Conservation (phyloP, 257 asterid genomes). For the Nicotiana knightiana region DNA sequence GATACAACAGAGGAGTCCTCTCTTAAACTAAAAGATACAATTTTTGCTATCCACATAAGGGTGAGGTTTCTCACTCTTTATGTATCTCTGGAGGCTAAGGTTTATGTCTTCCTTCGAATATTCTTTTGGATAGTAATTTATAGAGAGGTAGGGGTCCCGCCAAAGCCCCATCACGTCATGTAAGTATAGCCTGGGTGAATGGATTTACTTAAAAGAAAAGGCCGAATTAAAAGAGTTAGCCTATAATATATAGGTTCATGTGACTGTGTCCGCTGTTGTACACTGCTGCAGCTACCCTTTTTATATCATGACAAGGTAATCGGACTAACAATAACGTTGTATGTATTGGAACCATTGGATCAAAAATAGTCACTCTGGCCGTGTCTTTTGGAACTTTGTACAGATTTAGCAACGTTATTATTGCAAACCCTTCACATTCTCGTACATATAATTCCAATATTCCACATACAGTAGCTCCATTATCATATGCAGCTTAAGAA, state of each 20-base stretch:
- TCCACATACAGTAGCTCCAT: neutral
- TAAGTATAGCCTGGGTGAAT: too few relatives aligned
- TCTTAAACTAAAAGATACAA: too few relatives aligned
- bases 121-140: too few relatives aligned
- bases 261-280: neutral
- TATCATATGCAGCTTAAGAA: neutral
- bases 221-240: too few relatives aligned
- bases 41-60: too few relatives aligned
- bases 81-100: too few relatives aligned
- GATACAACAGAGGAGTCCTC: too few relatives aligned
- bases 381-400: neutral
- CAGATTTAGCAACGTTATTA: constrained; percentile 1
- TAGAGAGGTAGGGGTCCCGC: too few relatives aligned
- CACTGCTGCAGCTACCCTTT: neutral
- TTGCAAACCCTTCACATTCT: neutral
- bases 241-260: neutral
- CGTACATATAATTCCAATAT: neutral
- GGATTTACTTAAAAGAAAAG: too few relatives aligned
- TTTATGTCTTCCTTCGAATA: too few relatives aligned
- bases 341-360: neutral
- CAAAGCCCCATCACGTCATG: too few relatives aligned
- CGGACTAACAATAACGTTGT: neutral
- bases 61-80: too few relatives aligned
- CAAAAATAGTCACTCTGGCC: neutral
- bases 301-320: neutral